Evolutionary conservation across 257 asterid genomes (phyloP).

Genomic region (Solanum pennellii): DNA sequence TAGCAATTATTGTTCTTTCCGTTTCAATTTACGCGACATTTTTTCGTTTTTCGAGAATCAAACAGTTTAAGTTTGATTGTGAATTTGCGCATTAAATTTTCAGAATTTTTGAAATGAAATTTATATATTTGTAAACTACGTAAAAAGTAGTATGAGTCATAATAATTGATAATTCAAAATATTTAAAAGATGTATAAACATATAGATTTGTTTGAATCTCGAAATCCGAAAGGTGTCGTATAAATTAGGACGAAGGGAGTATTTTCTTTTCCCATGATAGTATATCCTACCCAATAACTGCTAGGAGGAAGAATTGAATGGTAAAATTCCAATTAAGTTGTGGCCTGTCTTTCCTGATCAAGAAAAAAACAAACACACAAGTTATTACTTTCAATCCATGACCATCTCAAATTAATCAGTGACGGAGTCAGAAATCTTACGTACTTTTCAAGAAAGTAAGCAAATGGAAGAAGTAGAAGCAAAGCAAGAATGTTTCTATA

Average conservation of each 20-base stretch:
- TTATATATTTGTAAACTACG: too few species aligned
- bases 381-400: background rate
- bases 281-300: conserved; percentile 66
- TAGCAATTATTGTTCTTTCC: background rate
- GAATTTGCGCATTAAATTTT: too few species aligned
- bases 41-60: background rate
- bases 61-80: too few species aligned
- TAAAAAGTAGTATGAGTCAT: background rate
- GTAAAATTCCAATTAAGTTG: conserved; percentile 55
- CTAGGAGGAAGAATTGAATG: conserved; percentile 83
- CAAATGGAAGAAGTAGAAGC: conserved; percentile 82
- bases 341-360: conserved; percentile 86
- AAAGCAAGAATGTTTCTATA: conserved; percentile 92
- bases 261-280: background rate
- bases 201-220: background rate
- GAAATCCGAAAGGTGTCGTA: fast-evolving
- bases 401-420: background rate
- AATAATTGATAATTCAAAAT: too few species aligned
- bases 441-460: conserved; percentile 93
- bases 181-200: too few species aligned
- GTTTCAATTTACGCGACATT: too few species aligned
- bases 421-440: background rate
- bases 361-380: background rate
- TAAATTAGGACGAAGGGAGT: too few species aligned
- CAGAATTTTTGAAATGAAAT: too few species aligned